A percentile compares a stretch with the other conserved stretches of the same genome.
These are phyloP conservation scores for Daedaleopsis nitida DNA, from an alignment of 768 basidiomycete species.

Conservation along the genomic window DNA sequence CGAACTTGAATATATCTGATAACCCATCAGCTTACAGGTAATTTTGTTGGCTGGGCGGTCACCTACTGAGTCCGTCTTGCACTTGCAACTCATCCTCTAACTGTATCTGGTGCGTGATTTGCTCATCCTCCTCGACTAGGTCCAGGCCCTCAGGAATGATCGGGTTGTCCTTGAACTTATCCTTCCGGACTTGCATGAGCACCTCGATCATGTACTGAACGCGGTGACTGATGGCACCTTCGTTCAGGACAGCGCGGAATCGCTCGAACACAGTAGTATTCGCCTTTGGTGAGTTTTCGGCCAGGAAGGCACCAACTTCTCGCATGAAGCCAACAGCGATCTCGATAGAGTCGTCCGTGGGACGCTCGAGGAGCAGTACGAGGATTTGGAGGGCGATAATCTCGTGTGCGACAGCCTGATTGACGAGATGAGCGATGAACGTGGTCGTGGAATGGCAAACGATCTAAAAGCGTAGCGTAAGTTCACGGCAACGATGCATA, in stretches of 20 bases:
- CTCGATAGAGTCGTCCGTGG: constrained; percentile 97
- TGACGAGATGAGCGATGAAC: constrained; percentile 81
- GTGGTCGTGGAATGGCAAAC: constrained; percentile 78
- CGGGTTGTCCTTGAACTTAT: constrained; percentile 99
- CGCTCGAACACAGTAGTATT: constrained; percentile 95
- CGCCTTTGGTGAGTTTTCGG: constrained; percentile 92
- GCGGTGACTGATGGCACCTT: constrained; percentile 91
- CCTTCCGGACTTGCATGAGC: constrained; percentile 97
- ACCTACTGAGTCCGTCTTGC: constrained; percentile 91
- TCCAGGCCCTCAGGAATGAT: constrained; percentile 93
- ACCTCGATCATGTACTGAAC: constrained; percentile 99
- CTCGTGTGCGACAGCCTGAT: constrained; percentile 92
- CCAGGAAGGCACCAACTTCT: constrained; percentile 93
- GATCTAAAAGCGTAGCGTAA: constrained; percentile 51
- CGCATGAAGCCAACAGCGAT: constrained; percentile 98
- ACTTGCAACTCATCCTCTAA: constrained; percentile 93
- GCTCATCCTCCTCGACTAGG: constrained; percentile 96
- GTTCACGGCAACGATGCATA: not conserved
- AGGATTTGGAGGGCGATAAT: constrained; percentile 94
- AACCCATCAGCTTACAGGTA: not conserved
- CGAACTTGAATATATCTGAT: constrained; percentile 92
- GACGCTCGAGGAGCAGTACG: constrained; percentile 90
- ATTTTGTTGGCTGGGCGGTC: not conserved
- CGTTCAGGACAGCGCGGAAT: constrained; percentile 95
- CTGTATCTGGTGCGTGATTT: constrained; percentile 89